Conservation (phyloP, 1,284 basidiomycete genomes). For the Hymenochaete sp. region DNA sequence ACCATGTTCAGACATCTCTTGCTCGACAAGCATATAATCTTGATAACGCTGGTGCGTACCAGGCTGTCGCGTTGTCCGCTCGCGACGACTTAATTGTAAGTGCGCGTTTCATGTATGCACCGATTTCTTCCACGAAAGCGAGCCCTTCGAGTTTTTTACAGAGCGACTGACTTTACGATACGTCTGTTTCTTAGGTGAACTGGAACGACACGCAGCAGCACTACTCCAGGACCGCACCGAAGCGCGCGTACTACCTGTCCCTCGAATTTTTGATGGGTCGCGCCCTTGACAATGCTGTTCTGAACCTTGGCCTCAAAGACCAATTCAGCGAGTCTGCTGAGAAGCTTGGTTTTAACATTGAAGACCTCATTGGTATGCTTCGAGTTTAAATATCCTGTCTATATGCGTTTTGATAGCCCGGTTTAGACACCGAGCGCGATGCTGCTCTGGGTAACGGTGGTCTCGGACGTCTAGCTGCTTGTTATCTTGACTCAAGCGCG, state of each 20-base stretch:
- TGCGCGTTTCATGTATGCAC: slow-evolving; percentile 4
- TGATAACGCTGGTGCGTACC: slow-evolving; percentile 74
- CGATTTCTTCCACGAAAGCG: not conserved
- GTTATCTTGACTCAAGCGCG: slow-evolving; percentile 82
- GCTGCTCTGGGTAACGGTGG: slow-evolving; percentile 86
- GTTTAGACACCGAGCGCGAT: slow-evolving; percentile 55
- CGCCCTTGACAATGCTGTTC: slow-evolving; percentile 81
- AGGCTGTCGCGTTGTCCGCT: slow-evolving; percentile 72
- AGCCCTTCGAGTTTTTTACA: not conserved
- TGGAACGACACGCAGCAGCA: slow-evolving; percentile 73
- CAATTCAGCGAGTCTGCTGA: slow-evolving; percentile 60
- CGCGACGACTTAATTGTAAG: slow-evolving; percentile 77
- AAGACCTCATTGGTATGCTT: slow-evolving; percentile 68
- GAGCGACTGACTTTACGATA: slow-evolving; percentile 36
- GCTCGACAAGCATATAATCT: slow-evolving; percentile 84
- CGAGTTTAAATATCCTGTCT: not conserved
- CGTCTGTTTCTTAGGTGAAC: slow-evolving; percentile 58
- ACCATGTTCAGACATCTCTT: slow-evolving; percentile 80
- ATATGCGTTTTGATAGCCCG: not conserved
- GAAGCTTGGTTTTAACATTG: slow-evolving; percentile 78
- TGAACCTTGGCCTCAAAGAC: slow-evolving; percentile 79
- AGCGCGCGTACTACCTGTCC: slow-evolving; percentile 83
- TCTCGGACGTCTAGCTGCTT: slow-evolving; percentile 86
- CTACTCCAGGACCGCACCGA: slow-evolving; percentile 63
- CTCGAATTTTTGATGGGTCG: slow-evolving; percentile 89